Evolutionary conservation across 257 asterid genomes (phyloP), one percentile per base, ranked within the genome.

Genomic region (Nyctanthes arbortristis): DNA sequence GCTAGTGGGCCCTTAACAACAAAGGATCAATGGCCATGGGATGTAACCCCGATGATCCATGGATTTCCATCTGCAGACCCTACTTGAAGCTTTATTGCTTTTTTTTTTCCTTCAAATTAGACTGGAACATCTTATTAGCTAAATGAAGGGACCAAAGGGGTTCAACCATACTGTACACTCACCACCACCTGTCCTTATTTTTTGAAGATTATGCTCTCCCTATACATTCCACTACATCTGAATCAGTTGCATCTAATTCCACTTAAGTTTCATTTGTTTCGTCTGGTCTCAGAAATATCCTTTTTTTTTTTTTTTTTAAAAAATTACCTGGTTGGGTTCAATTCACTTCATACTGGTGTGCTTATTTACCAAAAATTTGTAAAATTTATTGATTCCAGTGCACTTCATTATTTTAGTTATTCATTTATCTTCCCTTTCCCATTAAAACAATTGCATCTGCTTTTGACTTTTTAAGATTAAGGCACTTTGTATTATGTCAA

Each of bases 351-450:
- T 47, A 47, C 56, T 24, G 20, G 61, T 37, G 58, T 16, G 32
- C 29, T 30, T 61, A 31, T 16, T 37, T 67, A 18, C 25, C n/a
- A 27, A 47, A n/a, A 16, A 0, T 11, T n/a, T 47, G 10, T 12
- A n/a, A 16, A 18, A 47, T 47, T 47, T 47, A 3, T 47, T 47
- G 56, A 47, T 47, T 1, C 18, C 56, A 2, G 3, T 47, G 27
- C 56, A 24, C 18, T 47, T 47, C 18, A 4, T 16, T n/a, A 47
- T 47, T 9, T 18, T 47, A 18, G 18, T 47, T 47, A 18, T 47
- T 5, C 27, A 47, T 37, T 47, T 47, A 47, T 16, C 27, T 64
- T 68, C 27, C 49, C 30, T 60, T 64, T 59, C 34, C 49, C 60
- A 57, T 67, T 63, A 36, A 49, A 61, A 24, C 40, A 29, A 12